Base-by-base conservation (phyloP, 2,329 filamentous ascomycete genomes). In the Venturia aucupariae region DNA sequence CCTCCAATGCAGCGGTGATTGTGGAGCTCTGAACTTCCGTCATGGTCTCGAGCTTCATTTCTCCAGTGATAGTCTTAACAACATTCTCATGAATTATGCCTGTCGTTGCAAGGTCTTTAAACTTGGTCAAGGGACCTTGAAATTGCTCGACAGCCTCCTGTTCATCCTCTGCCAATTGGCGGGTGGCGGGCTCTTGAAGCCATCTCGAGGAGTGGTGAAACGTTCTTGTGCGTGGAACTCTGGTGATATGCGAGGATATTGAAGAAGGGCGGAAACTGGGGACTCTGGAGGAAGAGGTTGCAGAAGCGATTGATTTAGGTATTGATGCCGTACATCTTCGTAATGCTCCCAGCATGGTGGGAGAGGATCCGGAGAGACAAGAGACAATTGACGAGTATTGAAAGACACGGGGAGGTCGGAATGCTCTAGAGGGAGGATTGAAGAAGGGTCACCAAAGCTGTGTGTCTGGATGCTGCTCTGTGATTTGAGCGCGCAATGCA, bases 21-120 rank as follows among this genome's bases (percentile, higher is more conserved):
- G 93, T 96, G 73, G 87, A 83, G 60, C 85, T 82, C 76, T 99
- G 94, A 17, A 99, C 93, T 27, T 94, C 89, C 27, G 93, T 97
- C 94, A 99, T 97, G 48, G 80, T 85, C 61, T 88, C 83, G 70
- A 97, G 88, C 35, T 82, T 79, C 87, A 97, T 90, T 62, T 85
- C 83, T 5, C 83, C 69, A 1, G 84, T 89, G 69, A 99, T 86
- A 32, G 87, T 82, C 4, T 80, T 72, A 67, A 96, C 80, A 62
- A 97, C 76, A 66, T 81, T 84, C 30, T 76, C 72, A 71, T 92
- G 81, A 51, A 96, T 83, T 78, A 82, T 70, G 5, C 74, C 72
- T 19, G 70, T 70, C n/a, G 71, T 71, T 41, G 71, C 76, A 27
- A 82, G 74, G 30, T 82, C 77, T 19, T 70, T 67, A 67, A 82